These are phyloP conservation scores for Colletotrichum noveboracense DNA, from an alignment of 2,329 filamentous ascomycete genomes.

Conservation along the genomic window DNA sequence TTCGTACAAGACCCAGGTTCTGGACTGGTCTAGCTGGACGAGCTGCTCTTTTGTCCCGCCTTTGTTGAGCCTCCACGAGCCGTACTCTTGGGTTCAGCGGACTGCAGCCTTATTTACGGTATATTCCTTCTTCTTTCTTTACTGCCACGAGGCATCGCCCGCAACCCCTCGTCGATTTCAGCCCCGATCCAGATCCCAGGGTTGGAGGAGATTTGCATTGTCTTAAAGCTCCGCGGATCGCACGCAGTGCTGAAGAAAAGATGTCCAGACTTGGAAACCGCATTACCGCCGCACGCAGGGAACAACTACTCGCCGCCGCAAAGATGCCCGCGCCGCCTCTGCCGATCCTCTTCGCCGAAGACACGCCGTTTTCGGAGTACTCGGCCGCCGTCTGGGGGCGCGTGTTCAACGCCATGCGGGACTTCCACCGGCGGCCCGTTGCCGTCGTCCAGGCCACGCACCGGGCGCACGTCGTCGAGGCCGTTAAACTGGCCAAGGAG, in stretches of 20 bases:
- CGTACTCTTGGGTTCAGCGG: not conserved
- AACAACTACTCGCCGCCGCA: not conserved
- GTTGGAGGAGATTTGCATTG: not conserved
- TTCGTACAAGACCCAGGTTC: not conserved
- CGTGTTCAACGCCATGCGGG: conserved; percentile 48
- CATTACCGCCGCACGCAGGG: not conserved
- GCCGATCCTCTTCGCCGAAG: conserved; percentile 27
- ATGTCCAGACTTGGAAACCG: not conserved
- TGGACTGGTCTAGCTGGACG: not conserved
- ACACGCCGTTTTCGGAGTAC: conserved; percentile 28
- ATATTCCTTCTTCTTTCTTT: not conserved
- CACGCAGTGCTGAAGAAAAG: not conserved
- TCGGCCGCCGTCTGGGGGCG: conserved; percentile 33
- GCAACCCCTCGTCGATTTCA: not conserved
- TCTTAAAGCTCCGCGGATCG: not conserved
- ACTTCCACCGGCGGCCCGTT: conserved; percentile 38
- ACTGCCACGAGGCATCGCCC: not conserved
- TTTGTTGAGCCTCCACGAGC: not conserved
- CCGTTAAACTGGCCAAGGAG: conserved; percentile 41
- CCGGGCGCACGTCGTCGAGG: conserved; percentile 39
- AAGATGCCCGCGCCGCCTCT: not conserved
- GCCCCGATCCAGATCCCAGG: not conserved
- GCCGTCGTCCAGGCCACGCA: conserved; percentile 46
- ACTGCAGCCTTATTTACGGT: not conserved
- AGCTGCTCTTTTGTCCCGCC: not conserved